Percentiles rank a stretch among this genome's conserved stretches.
Evolutionary conservation across 1,284 basidiomycete species (phyloP).

Genomic region (Ceratobasidium sp.): DNA sequence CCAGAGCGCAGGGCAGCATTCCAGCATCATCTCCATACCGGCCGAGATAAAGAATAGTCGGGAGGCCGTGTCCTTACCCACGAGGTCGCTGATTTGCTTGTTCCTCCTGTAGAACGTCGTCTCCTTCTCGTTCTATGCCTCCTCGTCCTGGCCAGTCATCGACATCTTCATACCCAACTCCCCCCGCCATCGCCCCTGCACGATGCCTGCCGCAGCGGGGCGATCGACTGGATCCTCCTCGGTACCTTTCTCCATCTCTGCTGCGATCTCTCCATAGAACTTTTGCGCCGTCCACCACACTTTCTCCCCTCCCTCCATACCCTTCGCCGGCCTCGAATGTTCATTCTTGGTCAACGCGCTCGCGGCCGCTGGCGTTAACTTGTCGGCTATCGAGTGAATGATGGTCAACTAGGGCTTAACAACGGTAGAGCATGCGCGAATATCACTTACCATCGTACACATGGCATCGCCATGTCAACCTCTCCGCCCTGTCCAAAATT

Average conservation of each 20-base stretch:
- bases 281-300: background rate
- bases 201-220: background rate
- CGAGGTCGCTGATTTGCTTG: background rate
- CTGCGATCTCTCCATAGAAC: background rate
- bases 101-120: background rate
- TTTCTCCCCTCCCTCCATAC: background rate
- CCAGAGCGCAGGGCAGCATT: background rate
- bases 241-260: background rate
- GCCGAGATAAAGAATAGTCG: background rate
- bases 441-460: constrained; percentile 3
- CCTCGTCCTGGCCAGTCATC: background rate
- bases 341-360: background rate
- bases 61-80: background rate
- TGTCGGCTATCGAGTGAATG: background rate
- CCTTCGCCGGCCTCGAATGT: background rate
- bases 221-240: background rate
- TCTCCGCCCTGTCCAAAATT: background rate
- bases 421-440: background rate
- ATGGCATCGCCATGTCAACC: background rate
- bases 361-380: background rate
- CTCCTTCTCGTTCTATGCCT: background rate
- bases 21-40: constrained; percentile 4
- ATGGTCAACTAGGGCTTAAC: background rate
- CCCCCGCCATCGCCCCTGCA: background rate
- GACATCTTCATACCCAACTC: background rate